phyloP scores from a whole-genome alignment of 805 yeast species.

The Cyberlindnera petersonii region DNA sequence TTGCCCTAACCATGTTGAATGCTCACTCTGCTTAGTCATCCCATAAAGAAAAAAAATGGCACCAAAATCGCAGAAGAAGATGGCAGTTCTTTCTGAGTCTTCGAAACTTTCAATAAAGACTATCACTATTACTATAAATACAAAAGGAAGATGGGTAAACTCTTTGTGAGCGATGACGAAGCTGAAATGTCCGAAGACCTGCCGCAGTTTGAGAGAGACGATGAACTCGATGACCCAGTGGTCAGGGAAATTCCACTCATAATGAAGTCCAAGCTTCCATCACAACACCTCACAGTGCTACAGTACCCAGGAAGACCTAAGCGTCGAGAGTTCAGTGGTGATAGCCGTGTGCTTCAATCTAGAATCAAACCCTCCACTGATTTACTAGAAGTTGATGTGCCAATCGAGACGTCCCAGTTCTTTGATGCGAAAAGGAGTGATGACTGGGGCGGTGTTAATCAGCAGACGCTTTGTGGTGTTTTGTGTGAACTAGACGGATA shows the following conservation, averaged over 20 bases:
- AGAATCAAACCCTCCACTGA: constrained; percentile 60
- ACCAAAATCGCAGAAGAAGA: no score
- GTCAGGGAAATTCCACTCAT: constrained; percentile 58
- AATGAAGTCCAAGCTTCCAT: constrained; percentile 31
- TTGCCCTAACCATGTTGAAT: no score
- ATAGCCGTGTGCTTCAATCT: constrained; percentile 34
- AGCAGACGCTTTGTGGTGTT: constrained; percentile 70
- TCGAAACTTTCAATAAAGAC: no score
- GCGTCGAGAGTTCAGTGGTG: constrained; percentile 35
- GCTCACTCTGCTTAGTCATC: no score
- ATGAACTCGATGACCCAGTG: constrained; percentile 44
- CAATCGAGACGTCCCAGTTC: constrained; percentile 63
- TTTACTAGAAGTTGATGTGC: constrained; percentile 70
- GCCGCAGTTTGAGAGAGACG: constrained; percentile 8
- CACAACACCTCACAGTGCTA: constrained; percentile 37
- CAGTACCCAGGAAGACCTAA: constrained; percentile 62
- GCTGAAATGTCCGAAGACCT: constrained; percentile 7
- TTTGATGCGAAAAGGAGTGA: constrained; percentile 62
- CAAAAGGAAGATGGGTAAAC: constrained; percentile 13
- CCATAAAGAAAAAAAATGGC: no score
- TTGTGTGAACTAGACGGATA: constrained; percentile 51
- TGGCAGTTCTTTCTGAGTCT: no score
- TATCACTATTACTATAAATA: no score
- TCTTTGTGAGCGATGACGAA: constrained; percentile 23
- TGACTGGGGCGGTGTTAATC: constrained; percentile 58